phyloP scores from a whole-genome alignment of 192 early-diverging fungal genomes.

The Thoreauomyces humboldtii region DNA sequence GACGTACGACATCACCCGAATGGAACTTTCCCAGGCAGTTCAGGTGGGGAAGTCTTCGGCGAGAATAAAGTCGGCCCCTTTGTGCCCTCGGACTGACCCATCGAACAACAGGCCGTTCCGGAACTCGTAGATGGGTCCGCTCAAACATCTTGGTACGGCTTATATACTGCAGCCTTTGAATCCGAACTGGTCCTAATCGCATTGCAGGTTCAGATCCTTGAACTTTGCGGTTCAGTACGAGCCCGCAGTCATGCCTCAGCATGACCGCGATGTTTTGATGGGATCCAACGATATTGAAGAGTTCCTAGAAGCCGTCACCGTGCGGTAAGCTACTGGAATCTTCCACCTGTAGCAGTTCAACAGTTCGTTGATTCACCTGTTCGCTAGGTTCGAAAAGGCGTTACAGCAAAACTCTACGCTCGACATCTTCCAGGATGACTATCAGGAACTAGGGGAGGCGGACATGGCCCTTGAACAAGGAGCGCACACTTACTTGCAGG shows the following conservation, averaged over 20 bases:
- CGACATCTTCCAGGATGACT: slow-evolving; percentile 61
- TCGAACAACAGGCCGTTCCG: slow-evolving; percentile 45
- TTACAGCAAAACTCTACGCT: slow-evolving; percentile 55
- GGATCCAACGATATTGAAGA: slow-evolving; percentile 42
- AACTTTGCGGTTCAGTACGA: slow-evolving; percentile 55
- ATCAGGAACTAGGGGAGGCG: slow-evolving; percentile 55
- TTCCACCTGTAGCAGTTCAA: neutral
- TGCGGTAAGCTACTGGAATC: slow-evolving; percentile 19
- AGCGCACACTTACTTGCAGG: slow-evolving; percentile 51
- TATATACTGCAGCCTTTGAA: too few species aligned
- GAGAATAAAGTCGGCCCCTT: too few species aligned
- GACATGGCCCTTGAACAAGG: slow-evolving; percentile 58
- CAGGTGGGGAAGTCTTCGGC: slow-evolving; percentile 41
- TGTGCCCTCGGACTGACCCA: neutral
- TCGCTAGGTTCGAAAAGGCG: slow-evolving; percentile 51
- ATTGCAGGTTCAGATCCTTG: slow-evolving; percentile 36
- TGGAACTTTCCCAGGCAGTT: slow-evolving; percentile 44
- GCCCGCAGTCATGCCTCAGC: slow-evolving; percentile 31
- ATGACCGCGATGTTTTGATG: slow-evolving; percentile 33
- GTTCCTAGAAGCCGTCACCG: slow-evolving; percentile 39
- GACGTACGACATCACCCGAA: slow-evolving; percentile 47
- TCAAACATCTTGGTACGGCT: slow-evolving; percentile 52
- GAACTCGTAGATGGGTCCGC: slow-evolving; percentile 29
- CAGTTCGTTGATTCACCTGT: too few species aligned
- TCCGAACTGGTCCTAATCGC: too few species aligned